A percentile compares a stretch with the other conserved stretches of the same genome.
Evolutionary conservation across 768 basidiomycete species (phyloP).

Genomic region (Saitozyma sp.): DNA sequence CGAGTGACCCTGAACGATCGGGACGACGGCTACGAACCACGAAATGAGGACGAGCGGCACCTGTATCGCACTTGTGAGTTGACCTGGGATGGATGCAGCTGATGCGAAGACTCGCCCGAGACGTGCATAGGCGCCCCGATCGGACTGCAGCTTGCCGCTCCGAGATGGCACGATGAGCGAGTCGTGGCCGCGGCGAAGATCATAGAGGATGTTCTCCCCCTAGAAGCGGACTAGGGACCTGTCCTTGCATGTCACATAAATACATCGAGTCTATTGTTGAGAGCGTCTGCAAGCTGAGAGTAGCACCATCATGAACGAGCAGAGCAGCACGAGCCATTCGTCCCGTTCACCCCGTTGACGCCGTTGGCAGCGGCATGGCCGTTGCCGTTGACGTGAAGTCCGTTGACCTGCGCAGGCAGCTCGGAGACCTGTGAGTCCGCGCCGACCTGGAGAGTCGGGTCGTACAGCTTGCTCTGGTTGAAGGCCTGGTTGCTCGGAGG

Average conservation of each 20-base stretch:
- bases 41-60: conserved; percentile 2
- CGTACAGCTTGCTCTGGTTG: conserved; percentile 15
- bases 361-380: no score
- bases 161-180: conserved; percentile 10
- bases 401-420: not conserved
- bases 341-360: not conserved
- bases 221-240: conserved; percentile 2
- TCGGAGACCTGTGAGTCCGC: not conserved
- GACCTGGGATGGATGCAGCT: no score
- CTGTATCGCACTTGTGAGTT: conserved; percentile 3
- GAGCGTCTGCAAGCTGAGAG: not conserved
- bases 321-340: not conserved
- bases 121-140: conserved; percentile 1
- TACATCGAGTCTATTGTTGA: not conserved
- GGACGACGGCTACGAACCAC: not conserved
- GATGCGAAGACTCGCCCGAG: conserved; percentile 3
- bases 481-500: conserved; percentile 16
- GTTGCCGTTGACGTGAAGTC: not conserved
- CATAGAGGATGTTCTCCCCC: not conserved
- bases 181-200: conserved; percentile 1
- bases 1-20: conserved; percentile 10
- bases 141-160: conserved; percentile 7
- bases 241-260: not conserved
- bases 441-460: not conserved
- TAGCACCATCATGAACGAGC: not conserved